A percentile compares a stretch with the other conserved stretches of the same genome.
These are phyloP conservation scores for Zygoascus bituminiphila DNA, from an alignment of 805 yeast genomes.

Conservation along the genomic window DNA sequence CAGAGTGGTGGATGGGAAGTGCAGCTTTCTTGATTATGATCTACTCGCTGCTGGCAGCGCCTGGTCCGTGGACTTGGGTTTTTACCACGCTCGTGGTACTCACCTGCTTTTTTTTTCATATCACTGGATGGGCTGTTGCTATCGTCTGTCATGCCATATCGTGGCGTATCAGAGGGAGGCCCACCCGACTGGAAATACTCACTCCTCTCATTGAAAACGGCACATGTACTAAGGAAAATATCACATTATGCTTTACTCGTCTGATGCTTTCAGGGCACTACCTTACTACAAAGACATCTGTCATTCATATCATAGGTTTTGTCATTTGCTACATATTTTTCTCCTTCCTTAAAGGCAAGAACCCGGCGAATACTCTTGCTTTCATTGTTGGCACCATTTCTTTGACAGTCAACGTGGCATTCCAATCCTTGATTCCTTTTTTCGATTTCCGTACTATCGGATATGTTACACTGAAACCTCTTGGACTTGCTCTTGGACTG, in stretches of 20 bases:
- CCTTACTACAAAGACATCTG: conserved; percentile 16
- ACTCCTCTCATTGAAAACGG: conserved; percentile 16
- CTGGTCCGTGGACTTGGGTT: conserved; percentile 22
- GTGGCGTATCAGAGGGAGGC: conserved; percentile 19
- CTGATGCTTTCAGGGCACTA: conserved; percentile 20
- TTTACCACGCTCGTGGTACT: conserved; percentile 14
- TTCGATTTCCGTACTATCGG: conserved; percentile 14
- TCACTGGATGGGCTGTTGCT: conserved; percentile 11
- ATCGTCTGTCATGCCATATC: conserved; percentile 22
- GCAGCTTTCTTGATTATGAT: conserved; percentile 22
- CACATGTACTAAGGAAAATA: conserved; percentile 15
- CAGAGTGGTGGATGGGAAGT: conserved; percentile 22
- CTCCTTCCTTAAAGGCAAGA: conserved; percentile 12
- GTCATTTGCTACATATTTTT: conserved; percentile 16
- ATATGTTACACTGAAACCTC: conserved; percentile 18
- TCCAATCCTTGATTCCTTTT: conserved; percentile 21
- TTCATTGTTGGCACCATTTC: conserved; percentile 21
- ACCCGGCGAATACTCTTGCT: conserved; percentile 17
- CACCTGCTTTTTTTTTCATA: background rate
- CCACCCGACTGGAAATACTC: conserved; percentile 10
- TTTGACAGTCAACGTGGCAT: conserved; percentile 16
- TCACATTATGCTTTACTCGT: conserved; percentile 15
- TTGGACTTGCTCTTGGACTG: conserved; percentile 21
- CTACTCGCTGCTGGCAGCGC: conserved; percentile 19
- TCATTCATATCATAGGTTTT: conserved; percentile 20